Evolutionary conservation across 1,139 yeast species (phyloP), one percentile per base, ranked within the genome.

Genomic region (Pichia sp.): DNA sequence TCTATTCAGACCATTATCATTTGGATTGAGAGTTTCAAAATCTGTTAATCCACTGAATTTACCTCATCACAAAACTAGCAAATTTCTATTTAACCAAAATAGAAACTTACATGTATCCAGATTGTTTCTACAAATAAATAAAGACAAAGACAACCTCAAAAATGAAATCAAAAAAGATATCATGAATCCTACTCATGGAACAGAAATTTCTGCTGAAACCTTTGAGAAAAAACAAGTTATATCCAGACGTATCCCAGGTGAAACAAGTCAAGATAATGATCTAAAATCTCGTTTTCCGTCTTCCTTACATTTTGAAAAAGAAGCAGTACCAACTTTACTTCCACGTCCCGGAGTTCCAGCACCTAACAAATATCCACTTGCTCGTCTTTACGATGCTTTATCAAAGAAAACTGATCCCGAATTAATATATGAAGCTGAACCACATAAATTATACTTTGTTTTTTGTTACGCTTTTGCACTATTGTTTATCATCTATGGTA

Each of bases 331-430:
- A 1, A 76, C 88, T 0, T 66, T 84, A 31, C 64, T 83, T 28
- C 94, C 93, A 5, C 66, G 78, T 38, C 84, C 84, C 1, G 83
- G 80, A 2, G 83, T 79, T 3, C 95, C 95, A 5, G 84, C 79
- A 3, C 79, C 84, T 1, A 68, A 72, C 14, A 68, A 69, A 38
- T 63, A 74, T 53, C 68, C 79, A 5, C 75, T 84, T 52, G 66
- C 77, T 19, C 82, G 80, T 55, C 79, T 84, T 61, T 66, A 82
- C 51, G 72, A 72, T 45, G 71, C 75, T n/a, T 63, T 85, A 45
- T 67, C 73, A 46, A 63, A 66, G 37, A 76, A 78, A 51, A 64
- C 62, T 8, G 69, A 72, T 39, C 93, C 93, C 1, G 94, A 84
- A 57, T 67, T 85, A 44, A 70, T 85, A 38, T 85, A 85, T 60